A percentile compares a stretch with the other conserved stretches of the same genome.
Conservation (phyloP, 257 asterid species). For the Petrea volubilis region DNA sequence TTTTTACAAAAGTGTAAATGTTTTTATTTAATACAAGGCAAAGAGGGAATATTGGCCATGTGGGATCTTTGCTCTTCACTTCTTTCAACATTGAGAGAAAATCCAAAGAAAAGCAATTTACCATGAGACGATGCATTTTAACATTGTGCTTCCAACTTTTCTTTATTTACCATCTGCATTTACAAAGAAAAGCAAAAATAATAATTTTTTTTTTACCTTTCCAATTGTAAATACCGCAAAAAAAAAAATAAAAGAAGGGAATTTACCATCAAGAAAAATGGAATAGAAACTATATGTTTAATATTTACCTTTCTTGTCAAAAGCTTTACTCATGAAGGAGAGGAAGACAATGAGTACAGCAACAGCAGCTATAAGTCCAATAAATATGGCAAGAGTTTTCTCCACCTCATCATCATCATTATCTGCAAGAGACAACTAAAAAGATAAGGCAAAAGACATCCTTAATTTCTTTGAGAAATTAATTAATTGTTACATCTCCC, state of each 20-base stretch:
- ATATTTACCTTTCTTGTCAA: conserved; percentile 50
- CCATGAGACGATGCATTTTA: conserved; percentile 14
- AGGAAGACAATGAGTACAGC: conserved; percentile 77
- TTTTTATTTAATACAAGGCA: conserved; percentile 24
- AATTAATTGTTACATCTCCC: no score
- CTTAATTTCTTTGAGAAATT: not conserved
- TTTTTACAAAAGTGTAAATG: conserved; percentile 24
- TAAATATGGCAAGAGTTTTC: conserved; percentile 75
- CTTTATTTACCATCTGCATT: conserved; percentile 40
- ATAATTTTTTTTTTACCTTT: not conserved
- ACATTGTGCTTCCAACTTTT: conserved; percentile 8
- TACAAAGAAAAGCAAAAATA: not conserved
- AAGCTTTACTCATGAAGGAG: conserved; percentile 60
- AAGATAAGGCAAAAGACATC: not conserved
- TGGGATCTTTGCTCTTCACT: conserved; percentile 22
- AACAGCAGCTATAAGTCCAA: conserved; percentile 83
- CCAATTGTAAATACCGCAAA: not conserved
- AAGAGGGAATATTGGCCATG: conserved; percentile 13
- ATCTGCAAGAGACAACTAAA: conserved; percentile 25
- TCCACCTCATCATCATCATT: conserved; percentile 61
- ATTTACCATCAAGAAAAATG: no score
- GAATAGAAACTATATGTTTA: not conserved
- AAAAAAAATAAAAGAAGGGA: not conserved
- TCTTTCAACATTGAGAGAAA: conserved; percentile 5
- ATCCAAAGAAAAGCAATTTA: conserved; percentile 24